Evolutionary conservation across 345 rosid genomes (phyloP), one percentile per base, ranked within the genome.

Genomic region (Eucalyptus cloeziana): DNA sequence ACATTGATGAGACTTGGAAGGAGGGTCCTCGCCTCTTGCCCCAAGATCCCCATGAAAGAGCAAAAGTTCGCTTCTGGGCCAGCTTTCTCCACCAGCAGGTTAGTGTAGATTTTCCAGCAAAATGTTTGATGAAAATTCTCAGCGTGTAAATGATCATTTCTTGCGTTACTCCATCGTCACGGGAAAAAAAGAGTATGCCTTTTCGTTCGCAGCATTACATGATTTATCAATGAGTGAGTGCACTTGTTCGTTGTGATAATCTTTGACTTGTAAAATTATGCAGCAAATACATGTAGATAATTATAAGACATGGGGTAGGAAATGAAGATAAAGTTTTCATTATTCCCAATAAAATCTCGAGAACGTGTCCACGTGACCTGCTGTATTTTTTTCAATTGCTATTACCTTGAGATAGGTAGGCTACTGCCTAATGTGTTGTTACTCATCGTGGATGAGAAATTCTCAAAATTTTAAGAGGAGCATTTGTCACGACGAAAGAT

Each of bases 1-100:
- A 93, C 90, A 91, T 93, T 21, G 92, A 94, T 13, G 94, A 94
- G 89, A 89, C 88, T 10, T 94, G 94, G 94, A 85, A 86, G 81
- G 87, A 79, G 24, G 50, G 88, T 71, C 94, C 93, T 7, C 90
- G 31, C 25, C 89, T 94, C 86, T 87, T 93, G 81, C 94, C 95
- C 1, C 62, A 67, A 2, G 95, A 94, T 85, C 94, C 95, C 49
- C 91, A 89, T 54, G 54, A 50, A 88, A 92, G 91, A 89, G 91
- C 92, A 85, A 88, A 88, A 87, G 85, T 91, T 90, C 89, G 93
- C 60, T 92, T 91, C 88, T 94, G 95, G 94, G 92, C 91, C 83
- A 87, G 83, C 89, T 89, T 90, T 87, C 47, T 92, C 14, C 90
- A 89, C 1, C 33, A 24, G 10, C 90, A 88, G 88, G 90, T 90